A percentile compares a stretch with the other conserved stretches of the same genome.
Evolutionary conservation across 1,139 yeast genomes (phyloP).

Genomic region (Magnusiomyces ingens): DNA sequence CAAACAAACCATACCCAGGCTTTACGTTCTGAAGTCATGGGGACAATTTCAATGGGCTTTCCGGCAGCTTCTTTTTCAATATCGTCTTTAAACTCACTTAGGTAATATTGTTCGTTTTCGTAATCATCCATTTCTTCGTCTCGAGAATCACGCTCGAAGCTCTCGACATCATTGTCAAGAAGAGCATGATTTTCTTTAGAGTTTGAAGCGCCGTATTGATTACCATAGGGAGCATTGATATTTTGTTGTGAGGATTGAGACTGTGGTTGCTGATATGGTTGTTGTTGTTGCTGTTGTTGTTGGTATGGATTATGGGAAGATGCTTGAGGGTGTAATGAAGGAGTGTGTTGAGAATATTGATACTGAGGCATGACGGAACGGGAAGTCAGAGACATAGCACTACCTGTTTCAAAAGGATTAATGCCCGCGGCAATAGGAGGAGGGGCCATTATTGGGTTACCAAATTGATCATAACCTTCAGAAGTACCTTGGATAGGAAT

Average conservation of each 20-base stretch:
- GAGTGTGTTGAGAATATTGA: not conserved
- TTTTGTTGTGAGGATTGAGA: not conserved
- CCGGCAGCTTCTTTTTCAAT: conserved; percentile 19
- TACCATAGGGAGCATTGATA: conserved; percentile 7
- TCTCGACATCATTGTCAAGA: conserved; percentile 13
- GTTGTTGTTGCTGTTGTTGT: conserved; percentile 3
- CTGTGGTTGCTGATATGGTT: conserved; percentile 1
- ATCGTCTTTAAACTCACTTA: conserved; percentile 24
- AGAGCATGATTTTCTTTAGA: conserved; percentile 12
- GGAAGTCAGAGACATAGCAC: not conserved
- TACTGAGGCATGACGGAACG: not conserved
- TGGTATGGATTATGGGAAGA: not conserved
- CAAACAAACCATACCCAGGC: conserved; percentile 36
- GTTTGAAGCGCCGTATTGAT: conserved; percentile 7
- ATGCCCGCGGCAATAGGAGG: not conserved
- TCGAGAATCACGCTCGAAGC: conserved; percentile 18
- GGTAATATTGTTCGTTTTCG: conserved; percentile 22
- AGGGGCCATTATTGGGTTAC: not conserved
- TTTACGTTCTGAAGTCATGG: conserved; percentile 30
- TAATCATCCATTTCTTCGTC: conserved; percentile 20
- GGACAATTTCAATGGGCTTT: conserved; percentile 21
- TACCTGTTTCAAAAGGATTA: conserved; percentile 12
- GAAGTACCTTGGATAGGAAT: conserved; percentile 5
- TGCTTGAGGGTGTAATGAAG: not conserved
- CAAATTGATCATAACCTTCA: not conserved